phyloP scores from a whole-genome alignment of 139 green algal genomes.

The Micractinium conductrix region DNA sequence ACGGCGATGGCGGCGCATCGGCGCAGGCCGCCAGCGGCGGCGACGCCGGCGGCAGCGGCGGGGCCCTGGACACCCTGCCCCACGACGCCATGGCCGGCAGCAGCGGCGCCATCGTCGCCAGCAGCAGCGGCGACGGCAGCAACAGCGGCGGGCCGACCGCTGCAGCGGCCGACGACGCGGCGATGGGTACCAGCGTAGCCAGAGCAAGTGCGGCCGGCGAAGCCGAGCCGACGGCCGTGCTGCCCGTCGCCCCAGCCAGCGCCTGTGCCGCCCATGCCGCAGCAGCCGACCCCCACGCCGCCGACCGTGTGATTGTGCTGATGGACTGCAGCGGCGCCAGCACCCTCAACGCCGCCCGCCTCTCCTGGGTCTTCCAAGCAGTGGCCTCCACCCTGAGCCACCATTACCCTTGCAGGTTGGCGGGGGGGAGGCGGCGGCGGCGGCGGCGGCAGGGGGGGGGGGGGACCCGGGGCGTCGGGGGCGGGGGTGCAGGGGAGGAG shows the following conservation, averaged over 20 bases:
- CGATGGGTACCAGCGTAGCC: no score
- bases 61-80: background rate
- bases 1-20: background rate
- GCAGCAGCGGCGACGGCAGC: background rate
- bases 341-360: slow-evolving; percentile 21
- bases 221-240: background rate
- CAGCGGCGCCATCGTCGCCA: background rate
- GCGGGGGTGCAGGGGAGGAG: background rate
- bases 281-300: background rate
- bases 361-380: slow-evolving; percentile 35
- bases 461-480: background rate
- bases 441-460: background rate
- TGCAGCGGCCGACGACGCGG: background rate
- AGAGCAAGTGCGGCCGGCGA: no score
- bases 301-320: slow-evolving; percentile 33
- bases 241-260: background rate
- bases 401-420: slow-evolving; percentile 51
- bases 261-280: background rate
- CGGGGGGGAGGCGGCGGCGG: no score
- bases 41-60: background rate
- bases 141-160: background rate
- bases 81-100: background rate
- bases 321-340: slow-evolving; percentile 35
- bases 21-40: background rate
- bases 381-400: slow-evolving; percentile 50